Percentiles rank a stretch among this genome's conserved stretches.
Conservation (phyloP, 2,329 filamentous ascomycete species). For the Curvularia eragrostidis region DNA sequence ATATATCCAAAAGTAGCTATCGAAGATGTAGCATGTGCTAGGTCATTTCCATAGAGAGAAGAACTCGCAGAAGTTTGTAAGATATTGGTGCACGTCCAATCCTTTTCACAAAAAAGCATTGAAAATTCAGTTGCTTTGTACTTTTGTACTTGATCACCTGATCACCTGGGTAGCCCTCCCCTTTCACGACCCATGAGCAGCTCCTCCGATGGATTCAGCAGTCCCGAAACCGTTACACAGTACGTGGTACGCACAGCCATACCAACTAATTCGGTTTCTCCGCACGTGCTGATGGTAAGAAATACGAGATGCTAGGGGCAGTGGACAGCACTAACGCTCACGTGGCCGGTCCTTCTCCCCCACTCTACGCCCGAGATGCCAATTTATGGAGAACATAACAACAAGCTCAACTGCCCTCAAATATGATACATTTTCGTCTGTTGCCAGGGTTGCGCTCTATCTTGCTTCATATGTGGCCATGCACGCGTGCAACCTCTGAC, state of each 20-base stretch:
- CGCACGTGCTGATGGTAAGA: constrained; percentile 1
- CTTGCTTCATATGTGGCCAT: constrained; percentile 16
- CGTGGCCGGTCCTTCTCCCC: constrained; percentile 19
- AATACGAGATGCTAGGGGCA: constrained; percentile 5
- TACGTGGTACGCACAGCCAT: neutral
- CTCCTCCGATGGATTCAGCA: constrained; percentile 10
- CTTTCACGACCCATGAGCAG: neutral
- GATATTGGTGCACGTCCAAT: neutral
- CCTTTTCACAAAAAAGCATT: neutral
- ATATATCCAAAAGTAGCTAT: neutral
- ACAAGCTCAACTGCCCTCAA: constrained; percentile 12
- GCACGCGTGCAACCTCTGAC: constrained; percentile 22
- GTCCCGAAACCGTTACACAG: constrained; percentile 12
- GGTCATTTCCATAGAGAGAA: neutral
- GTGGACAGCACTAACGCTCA: constrained; percentile 18
- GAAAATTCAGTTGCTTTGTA: constrained; percentile 1
- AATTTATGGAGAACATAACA: neutral
- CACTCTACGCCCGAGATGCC: constrained; percentile 16
- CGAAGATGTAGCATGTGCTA: neutral
- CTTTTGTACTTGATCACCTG: constrained; percentile 9
- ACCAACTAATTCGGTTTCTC: constrained; percentile 20
- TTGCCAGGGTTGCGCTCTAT: constrained; percentile 14
- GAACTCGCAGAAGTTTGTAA: neutral
- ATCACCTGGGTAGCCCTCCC: constrained; percentile 13
- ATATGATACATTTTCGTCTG: constrained; percentile 11